A percentile compares a stretch with the other conserved stretches of the same genome.
Conservation (phyloP, 2,329 filamentous ascomycete genomes). For the Fusarium euwallaceae region DNA sequence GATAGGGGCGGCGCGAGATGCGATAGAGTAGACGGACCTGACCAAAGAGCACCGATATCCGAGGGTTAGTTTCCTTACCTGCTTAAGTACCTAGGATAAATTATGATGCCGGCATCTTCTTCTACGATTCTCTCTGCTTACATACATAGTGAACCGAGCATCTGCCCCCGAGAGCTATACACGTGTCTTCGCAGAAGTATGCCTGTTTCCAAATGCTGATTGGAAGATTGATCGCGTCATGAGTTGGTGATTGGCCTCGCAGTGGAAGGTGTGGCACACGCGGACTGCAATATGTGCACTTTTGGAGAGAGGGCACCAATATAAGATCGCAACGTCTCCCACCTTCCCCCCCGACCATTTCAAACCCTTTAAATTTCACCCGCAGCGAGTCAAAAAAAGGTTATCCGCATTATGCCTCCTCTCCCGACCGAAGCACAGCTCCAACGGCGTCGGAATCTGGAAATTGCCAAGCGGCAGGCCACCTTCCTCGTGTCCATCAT, state of each 20-base stretch:
- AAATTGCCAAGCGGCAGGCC: slow-evolving; percentile 22
- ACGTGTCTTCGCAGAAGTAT: slow-evolving; percentile 26
- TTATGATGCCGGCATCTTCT: too few relatives aligned
- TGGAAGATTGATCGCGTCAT: slow-evolving; percentile 17
- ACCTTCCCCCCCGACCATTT: not conserved
- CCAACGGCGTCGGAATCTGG: slow-evolving; percentile 14
- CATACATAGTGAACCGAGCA: too few relatives aligned
- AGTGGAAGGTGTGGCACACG: not conserved
- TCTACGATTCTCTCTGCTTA: too few relatives aligned
- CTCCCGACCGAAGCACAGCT: not conserved
- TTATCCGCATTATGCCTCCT: slow-evolving; percentile 1
- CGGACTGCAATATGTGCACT: not conserved
- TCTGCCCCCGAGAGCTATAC: not conserved
- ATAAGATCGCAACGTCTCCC: not conserved
- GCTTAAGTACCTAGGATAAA: too few relatives aligned
- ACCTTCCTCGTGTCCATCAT: slow-evolving; percentile 16
- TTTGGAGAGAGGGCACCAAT: slow-evolving; percentile 8
- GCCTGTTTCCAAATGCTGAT: slow-evolving; percentile 12
- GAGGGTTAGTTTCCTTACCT: too few relatives aligned
- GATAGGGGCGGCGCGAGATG: too few relatives aligned
- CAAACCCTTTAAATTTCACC: accelerated
- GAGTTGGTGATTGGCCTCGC: not conserved
- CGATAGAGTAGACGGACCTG: too few relatives aligned
- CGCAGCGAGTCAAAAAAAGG: not conserved
- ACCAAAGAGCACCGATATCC: too few relatives aligned